Evolutionary conservation across 2,329 filamentous ascomycete genomes (phyloP).

Genomic region (Aureobasidium leucospermi): DNA sequence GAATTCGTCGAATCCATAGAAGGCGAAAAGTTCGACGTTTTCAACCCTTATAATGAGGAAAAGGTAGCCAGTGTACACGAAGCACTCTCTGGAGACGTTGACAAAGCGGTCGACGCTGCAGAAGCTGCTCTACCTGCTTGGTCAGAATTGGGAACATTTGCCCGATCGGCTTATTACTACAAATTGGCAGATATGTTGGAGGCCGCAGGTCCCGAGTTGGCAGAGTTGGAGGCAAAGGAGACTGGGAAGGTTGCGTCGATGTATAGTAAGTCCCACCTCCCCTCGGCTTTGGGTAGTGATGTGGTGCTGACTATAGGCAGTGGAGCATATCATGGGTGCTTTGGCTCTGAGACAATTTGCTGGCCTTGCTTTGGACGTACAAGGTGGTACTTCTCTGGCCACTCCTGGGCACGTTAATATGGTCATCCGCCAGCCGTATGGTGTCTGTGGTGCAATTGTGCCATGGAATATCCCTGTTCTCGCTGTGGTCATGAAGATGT

Average conservation of each 20-base stretch:
- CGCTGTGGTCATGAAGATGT: constrained; percentile 9
- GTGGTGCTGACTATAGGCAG: background rate
- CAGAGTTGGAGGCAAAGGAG: constrained; percentile 16
- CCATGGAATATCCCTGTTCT: constrained; percentile 31
- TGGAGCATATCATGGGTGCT: background rate
- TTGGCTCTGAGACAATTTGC: constrained; percentile 12
- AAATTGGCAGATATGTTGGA: constrained; percentile 18
- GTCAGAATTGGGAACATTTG: background rate
- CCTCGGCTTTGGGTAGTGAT: too few species aligned
- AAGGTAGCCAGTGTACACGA: constrained; percentile 41
- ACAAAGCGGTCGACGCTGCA: constrained; percentile 62
- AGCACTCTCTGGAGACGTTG: constrained; percentile 52
- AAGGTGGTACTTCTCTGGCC: constrained; percentile 14
- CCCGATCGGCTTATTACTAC: constrained; percentile 7
- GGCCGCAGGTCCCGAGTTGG: constrained; percentile 16
- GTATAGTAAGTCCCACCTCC: background rate
- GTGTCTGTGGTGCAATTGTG: constrained; percentile 36
- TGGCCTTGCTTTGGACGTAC: constrained; percentile 16
- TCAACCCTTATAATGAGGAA: constrained; percentile 44
- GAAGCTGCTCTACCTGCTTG: constrained; percentile 55
- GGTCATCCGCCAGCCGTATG: constrained; percentile 32
- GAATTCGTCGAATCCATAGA: constrained; percentile 6
- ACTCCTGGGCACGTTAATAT: constrained; percentile 17
- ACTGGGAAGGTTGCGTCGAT: constrained; percentile 8
- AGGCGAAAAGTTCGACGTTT: constrained; percentile 40